Percentiles rank a stretch among this genome's conserved stretches.
These are phyloP conservation scores for Ustilago curta DNA, from an alignment of 1,284 basidiomycete species.

Conservation along the genomic window DNA sequence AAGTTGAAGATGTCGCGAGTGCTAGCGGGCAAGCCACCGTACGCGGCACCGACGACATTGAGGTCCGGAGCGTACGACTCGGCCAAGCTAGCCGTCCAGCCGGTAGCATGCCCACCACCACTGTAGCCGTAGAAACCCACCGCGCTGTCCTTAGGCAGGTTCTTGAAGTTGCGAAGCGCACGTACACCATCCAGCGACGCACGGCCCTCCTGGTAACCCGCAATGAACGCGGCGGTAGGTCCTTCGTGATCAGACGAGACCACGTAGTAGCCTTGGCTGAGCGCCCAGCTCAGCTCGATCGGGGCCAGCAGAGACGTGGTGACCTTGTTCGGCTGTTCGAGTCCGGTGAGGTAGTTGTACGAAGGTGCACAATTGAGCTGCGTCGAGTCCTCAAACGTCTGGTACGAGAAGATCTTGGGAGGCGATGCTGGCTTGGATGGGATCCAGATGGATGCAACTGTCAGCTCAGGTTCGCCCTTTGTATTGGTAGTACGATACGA, in stretches of 20 bases:
- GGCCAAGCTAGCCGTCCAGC: conserved; percentile 47
- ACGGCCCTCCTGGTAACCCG: conserved; percentile 54
- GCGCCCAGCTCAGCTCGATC: conserved; percentile 50
- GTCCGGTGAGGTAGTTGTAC: conserved; percentile 31
- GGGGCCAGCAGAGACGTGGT: conserved; percentile 34
- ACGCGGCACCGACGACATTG: conserved; percentile 58
- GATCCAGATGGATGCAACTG: conserved; percentile 54
- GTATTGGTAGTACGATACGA: conserved; percentile 53
- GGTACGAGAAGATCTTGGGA: conserved; percentile 51
- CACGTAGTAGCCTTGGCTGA: conserved; percentile 61
- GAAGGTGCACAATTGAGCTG: conserved; percentile 54
- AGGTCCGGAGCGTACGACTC: conserved; percentile 52
- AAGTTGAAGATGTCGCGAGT: conserved; percentile 35
- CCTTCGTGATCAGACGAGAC: conserved; percentile 63
- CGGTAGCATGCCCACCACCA: conserved; percentile 58
- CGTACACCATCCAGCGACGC: conserved; percentile 58
- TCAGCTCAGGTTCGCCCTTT: conserved; percentile 18
- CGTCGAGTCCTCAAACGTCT: conserved; percentile 53
- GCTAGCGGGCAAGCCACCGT: conserved; percentile 62
- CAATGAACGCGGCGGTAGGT: conserved; percentile 44
- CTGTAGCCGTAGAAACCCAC: conserved; percentile 57
- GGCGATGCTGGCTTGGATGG: conserved; percentile 51
- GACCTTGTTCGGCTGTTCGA: conserved; percentile 28
- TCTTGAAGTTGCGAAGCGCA: conserved; percentile 38
- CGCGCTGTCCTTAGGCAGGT: conserved; percentile 27